These are phyloP conservation scores for Holtermannia corniformis DNA, from an alignment of 768 basidiomycete species.

Conservation along the genomic window DNA sequence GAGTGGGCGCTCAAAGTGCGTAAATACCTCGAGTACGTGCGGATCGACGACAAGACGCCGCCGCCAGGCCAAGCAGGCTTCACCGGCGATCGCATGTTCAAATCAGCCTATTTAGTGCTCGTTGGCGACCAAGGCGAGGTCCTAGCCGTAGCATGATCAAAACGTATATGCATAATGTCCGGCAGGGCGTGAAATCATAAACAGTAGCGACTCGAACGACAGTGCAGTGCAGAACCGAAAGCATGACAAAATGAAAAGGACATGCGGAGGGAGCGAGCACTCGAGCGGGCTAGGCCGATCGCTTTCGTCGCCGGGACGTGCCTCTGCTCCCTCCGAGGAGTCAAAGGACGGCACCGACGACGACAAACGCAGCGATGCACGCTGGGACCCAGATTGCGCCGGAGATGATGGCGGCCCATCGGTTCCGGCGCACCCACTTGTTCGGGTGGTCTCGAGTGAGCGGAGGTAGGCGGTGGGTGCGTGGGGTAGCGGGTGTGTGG, in stretches of 20 bases:
- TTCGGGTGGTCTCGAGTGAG: constrained; percentile 11
- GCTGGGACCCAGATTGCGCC: constrained; percentile 14
- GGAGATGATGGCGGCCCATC: constrained; percentile 10
- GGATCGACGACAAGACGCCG: background rate
- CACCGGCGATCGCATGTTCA: background rate
- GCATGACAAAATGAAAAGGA: background rate
- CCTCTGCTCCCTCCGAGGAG: background rate
- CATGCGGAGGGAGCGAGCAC: background rate
- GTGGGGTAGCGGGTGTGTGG: background rate
- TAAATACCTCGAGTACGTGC: background rate
- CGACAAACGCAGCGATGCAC: background rate
- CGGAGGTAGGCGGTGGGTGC: constrained; percentile 2
- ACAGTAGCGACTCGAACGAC: too few relatives aligned
- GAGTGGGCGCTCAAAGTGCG: background rate
- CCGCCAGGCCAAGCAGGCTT: background rate
- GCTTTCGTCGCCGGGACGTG: background rate
- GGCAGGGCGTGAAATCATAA: too few relatives aligned
- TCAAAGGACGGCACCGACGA: background rate
- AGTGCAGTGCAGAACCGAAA: too few relatives aligned
- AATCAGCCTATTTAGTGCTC: background rate
- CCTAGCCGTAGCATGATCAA: background rate
- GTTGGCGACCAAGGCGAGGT: background rate
- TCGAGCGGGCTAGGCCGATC: background rate
- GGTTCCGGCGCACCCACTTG: constrained; percentile 15
- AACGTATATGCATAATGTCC: too few relatives aligned